These are phyloP conservation scores for Viola pubescens DNA, from an alignment of 441 rosid genomes.

Conservation along the genomic window DNA sequence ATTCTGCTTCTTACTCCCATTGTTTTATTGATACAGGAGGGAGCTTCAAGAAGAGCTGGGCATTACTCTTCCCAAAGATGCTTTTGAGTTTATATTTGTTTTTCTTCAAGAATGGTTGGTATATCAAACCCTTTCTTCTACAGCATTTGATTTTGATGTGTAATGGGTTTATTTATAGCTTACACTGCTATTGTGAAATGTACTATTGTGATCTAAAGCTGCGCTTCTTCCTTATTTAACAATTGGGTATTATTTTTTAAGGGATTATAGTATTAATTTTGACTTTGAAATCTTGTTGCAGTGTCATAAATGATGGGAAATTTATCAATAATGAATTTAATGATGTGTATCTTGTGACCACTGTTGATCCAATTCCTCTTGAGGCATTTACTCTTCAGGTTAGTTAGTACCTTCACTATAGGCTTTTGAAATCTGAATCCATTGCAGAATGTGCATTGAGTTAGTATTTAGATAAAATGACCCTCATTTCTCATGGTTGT, in stretches of 20 bases:
- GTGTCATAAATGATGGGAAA: conserved; percentile 63
- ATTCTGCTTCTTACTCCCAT: conserved; percentile 3
- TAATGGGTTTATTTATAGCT: too few relatives aligned
- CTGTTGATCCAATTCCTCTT: conserved; percentile 69
- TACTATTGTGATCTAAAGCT: neutral
- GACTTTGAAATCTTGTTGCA: conserved; percentile 30
- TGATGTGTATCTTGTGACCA: conserved; percentile 83
- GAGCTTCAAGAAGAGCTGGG: conserved; percentile 94
- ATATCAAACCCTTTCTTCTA: conserved; percentile 4
- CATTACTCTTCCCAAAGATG: conserved; percentile 69
- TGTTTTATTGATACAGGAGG: conserved; percentile 39
- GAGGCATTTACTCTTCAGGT: conserved; percentile 95
- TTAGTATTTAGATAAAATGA: too few relatives aligned
- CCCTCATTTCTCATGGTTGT: too few relatives aligned
- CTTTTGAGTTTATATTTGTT: conserved; percentile 69
- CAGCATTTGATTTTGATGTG: conserved; percentile 4
- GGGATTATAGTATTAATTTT: conserved; percentile 2
- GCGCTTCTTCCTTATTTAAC: neutral
- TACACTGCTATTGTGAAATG: neutral
- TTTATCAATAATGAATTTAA: conserved; percentile 75
- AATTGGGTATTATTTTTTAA: neutral
- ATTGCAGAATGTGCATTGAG: too few relatives aligned
- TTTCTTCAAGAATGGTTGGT: conserved; percentile 78
- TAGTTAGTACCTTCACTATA: conserved; percentile 13
- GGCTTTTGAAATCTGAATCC: too few relatives aligned